These are phyloP conservation scores for Echites panduratus DNA, from an alignment of 257 asterid genomes.

Conservation along the genomic window DNA sequence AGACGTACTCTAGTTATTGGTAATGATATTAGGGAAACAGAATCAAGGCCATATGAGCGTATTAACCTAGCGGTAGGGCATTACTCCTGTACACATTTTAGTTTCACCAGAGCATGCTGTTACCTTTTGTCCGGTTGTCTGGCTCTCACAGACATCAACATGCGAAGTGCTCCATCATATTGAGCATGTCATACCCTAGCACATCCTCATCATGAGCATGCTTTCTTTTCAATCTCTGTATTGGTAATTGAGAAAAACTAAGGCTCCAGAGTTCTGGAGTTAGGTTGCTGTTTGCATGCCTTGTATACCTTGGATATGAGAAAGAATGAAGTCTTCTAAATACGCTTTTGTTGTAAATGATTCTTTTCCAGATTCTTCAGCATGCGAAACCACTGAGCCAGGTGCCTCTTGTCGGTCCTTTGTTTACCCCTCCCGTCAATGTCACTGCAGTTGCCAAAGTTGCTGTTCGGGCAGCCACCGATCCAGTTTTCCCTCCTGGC, in stretches of 20 bases:
- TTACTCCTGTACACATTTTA: background rate
- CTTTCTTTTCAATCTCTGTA: background rate
- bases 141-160: background rate
- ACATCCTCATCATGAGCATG: background rate
- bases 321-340: background rate
- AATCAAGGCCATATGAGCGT: background rate
- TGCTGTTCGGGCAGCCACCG: conserved; percentile 80
- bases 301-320: background rate
- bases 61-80: background rate
- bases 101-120: background rate
- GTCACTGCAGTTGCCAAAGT: conserved; percentile 82
- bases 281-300: background rate
- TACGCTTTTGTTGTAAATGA: background rate
- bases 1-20: background rate
- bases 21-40: background rate
- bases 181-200: background rate
- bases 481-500: conserved; percentile 92
- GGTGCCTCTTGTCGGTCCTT: conserved; percentile 83
- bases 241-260: background rate
- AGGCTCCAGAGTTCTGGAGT: background rate
- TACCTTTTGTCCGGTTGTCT: background rate
- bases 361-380: conserved; percentile 63
- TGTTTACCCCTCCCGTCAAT: conserved; percentile 72
- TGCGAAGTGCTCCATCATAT: background rate
- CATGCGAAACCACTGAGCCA: conserved; percentile 56